These are phyloP conservation scores for Graphilbum ipis-grandicollis DNA, from an alignment of 2,329 filamentous ascomycete genomes.

Conservation along the genomic window DNA sequence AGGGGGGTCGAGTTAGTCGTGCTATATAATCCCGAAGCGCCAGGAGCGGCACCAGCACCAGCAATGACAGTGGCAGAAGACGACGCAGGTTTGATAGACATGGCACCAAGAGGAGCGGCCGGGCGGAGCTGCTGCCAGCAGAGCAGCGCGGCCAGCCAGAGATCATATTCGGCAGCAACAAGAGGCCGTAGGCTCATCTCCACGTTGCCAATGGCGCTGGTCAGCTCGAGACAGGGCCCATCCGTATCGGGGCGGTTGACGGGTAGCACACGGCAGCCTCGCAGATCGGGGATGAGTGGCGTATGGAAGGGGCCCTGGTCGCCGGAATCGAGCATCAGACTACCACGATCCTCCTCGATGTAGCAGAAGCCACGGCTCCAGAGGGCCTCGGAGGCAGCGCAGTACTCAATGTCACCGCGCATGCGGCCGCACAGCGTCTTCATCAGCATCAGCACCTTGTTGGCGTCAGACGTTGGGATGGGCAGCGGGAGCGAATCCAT, in stretches of 20 bases:
- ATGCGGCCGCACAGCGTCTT: slow-evolving; percentile 61
- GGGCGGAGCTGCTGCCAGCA: slow-evolving; percentile 61
- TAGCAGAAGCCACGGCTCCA: slow-evolving; percentile 62
- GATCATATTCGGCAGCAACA: slow-evolving; percentile 49
- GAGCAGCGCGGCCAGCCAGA: slow-evolving; percentile 65
- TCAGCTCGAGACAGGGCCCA: slow-evolving; percentile 34
- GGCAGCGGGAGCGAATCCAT: slow-evolving; percentile 43
- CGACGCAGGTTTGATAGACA: slow-evolving; percentile 20
- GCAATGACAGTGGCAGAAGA: neutral
- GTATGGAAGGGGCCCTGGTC: slow-evolving; percentile 47
- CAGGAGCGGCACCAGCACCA: neutral
- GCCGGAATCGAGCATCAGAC: slow-evolving; percentile 49
- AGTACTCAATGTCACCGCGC: slow-evolving; percentile 62
- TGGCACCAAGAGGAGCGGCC: neutral
- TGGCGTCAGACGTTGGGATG: slow-evolving; percentile 48
- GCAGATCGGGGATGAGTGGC: slow-evolving; percentile 53
- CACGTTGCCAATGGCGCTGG: slow-evolving; percentile 33
- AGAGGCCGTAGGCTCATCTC: slow-evolving; percentile 50
- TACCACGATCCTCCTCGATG: slow-evolving; percentile 60
- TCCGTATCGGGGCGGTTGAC: slow-evolving; percentile 28
- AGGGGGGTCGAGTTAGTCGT: too few species aligned
- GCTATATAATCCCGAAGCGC: too few species aligned
- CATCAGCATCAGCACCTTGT: slow-evolving; percentile 60
- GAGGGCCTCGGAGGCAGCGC: slow-evolving; percentile 37
- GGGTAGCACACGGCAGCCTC: slow-evolving; percentile 52